Conservation (phyloP, 1,284 basidiomycete species). For the Pseudozyma sp. region DNA sequence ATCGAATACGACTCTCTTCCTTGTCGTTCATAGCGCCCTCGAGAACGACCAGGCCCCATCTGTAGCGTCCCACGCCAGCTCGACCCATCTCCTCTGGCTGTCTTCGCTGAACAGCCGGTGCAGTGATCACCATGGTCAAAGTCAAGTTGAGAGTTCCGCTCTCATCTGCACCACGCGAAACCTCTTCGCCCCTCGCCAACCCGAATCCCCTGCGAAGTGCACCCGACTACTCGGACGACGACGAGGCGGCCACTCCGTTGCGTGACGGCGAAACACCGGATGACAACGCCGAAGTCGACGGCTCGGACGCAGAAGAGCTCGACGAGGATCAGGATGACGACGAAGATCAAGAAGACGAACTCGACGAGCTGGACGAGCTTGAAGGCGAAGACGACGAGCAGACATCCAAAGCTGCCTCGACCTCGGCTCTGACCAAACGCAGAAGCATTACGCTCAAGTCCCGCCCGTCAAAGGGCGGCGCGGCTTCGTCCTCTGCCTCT, state of each 20-base stretch:
- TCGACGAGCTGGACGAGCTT: conserved; percentile 47
- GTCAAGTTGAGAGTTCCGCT: conserved; percentile 52
- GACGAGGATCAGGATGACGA: conserved; percentile 28
- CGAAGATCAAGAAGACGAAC: conserved; percentile 41
- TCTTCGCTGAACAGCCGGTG: background rate
- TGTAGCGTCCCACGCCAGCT: background rate
- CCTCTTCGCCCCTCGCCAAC: conserved; percentile 45
- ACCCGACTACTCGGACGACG: conserved; percentile 45
- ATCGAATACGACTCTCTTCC: too few relatives aligned
- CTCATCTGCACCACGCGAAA: conserved; percentile 45
- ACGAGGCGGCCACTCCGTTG: conserved; percentile 15
- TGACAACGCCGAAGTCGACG: conserved; percentile 1
- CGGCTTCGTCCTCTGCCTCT: conserved; percentile 24
- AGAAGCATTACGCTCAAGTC: conserved; percentile 43
- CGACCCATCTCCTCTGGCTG: background rate
- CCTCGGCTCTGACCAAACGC: conserved; percentile 32
- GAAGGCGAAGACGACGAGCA: conserved; percentile 33
- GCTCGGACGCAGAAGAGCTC: conserved; percentile 21
- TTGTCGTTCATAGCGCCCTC: too few relatives aligned
- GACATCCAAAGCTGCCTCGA: conserved; percentile 6
- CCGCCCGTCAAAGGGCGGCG: conserved; percentile 20
- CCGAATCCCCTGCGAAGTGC: conserved; percentile 36
- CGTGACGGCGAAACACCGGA: conserved; percentile 4
- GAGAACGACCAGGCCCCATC: background rate
- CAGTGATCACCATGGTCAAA: conserved; percentile 27